Evolutionary conservation across 495 filamentous ascomycete genomes (phyloP), one percentile per base, ranked within the genome.

Genomic region (Diplogelasinospora grovesii): DNA sequence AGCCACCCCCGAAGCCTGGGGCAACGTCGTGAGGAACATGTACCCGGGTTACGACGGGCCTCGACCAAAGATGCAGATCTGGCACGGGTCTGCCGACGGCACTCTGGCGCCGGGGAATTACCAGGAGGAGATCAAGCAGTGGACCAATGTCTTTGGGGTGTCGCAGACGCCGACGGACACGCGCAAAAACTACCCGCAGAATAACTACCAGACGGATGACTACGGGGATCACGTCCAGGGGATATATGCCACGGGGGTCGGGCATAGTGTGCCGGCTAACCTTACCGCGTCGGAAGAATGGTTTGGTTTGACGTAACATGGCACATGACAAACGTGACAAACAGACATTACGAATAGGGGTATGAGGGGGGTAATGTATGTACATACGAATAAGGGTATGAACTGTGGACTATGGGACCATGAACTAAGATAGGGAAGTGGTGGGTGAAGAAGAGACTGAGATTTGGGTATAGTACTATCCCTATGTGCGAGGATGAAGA

Each of bases 1-100:
- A 15, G 66, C 69, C 27, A 54, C 63, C 20, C 47, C 62, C 3
- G 59, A 63, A 24, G 49, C 64, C 30, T 73, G 70, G 65, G 65
- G 63, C 37, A 53, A 65, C 22, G 61, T 64, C 6, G 64, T 62
- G 4, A 42, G 65, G 4, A 55, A 63, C 29, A 65, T 73, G 64
- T 74, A 75, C 50, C 65, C 61, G 0, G 63, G 53, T 4, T 69
- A 68, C 50, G 52, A 43, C 4, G 78, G 78, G 0, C 38, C 53
- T 9, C 50, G 73, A 5, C 73, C 76, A 2, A 63, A 64, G 42
- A 75, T 83, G 70, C 75, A 78, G 63, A 58, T 76, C 39, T 71
- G 58, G 50, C 73, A 77, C 47, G 71, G 72, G 19, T 70, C 59
- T 13, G 53, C 42, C 4, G 71, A 76, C 42, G 54, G 60, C 22